Base-by-base conservation (phyloP, 352 stramenopile species). In the Phytophthora constricta region DNA sequence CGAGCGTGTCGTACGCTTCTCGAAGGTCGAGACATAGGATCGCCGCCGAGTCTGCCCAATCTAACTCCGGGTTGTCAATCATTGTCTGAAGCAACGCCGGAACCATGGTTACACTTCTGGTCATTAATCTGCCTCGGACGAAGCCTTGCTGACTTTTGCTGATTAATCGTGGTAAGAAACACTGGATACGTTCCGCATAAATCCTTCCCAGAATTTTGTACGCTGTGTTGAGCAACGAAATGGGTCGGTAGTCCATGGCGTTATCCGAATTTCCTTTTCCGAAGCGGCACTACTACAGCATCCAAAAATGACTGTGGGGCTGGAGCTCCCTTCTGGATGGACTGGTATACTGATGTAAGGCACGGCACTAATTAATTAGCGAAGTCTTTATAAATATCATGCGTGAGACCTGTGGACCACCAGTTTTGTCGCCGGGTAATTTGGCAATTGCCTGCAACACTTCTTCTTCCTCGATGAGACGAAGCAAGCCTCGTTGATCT, bases 211-310 rank as follows among this genome's bases (percentile, higher is more conserved):
- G 42, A 13, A 52, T 43, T n/a, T 43, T 62, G 23, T 57, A 62
- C 4, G 50, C 50, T 2, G 60, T 62, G 16, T 62, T 68, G 0
- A 60, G 23, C 4, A 67, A n/a, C 2, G 49, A 48, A 14, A 65
- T 68, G 17, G 50, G 50, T 17, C 50, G 11, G 10, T 61, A 68
- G 10, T 62, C 51, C 43, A 62, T 68, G 1, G 51, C 60, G 17
- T 62, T 31, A 7, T 19, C 13, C 8, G 58, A 68, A 11, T 61
- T 33, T 5, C 60, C 60, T 26, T 62, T 68, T 57, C 7, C 58
- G 16, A 0, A 65, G 37, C 0, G 47, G 33, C 2, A 65, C 19
- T 11, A 46, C 27, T 37, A 37, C 31, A 11, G 31, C 37, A 31
- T 58, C 33, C 1, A 64, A 3, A 9, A 53, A 58, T 4, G 37